Evolutionary conservation across 2,329 filamentous ascomycete genomes (phyloP).

Genomic region (Colletotrichum trifolii): DNA sequence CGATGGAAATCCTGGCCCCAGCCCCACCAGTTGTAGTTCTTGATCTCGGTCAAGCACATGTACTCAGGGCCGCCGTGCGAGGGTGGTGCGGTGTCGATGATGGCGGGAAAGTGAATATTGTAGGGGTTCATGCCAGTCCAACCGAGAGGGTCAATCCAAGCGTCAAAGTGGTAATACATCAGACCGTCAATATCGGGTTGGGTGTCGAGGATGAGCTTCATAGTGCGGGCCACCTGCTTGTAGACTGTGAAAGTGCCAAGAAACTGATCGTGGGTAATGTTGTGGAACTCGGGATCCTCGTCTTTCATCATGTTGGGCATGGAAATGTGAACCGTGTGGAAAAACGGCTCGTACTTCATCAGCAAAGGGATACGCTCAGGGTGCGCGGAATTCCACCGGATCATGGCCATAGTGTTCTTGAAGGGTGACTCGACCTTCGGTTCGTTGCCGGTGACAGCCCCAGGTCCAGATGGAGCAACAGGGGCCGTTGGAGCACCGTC

Average conservation of each 20-base stretch:
- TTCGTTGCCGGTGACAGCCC: conserved; percentile 30
- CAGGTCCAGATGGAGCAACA: conserved; percentile 2
- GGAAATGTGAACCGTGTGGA: conserved; percentile 44
- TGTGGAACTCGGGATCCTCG: conserved; percentile 37
- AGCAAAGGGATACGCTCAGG: conserved; percentile 43
- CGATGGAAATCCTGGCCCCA: conserved; percentile 38
- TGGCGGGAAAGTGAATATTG: conserved; percentile 44
- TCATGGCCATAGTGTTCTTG: conserved; percentile 43
- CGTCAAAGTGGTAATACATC: conserved; percentile 48
- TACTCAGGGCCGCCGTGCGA: conserved; percentile 38
- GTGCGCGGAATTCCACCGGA: conserved; percentile 43
- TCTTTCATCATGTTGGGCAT: conserved; percentile 40
- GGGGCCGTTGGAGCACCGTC: conserved; percentile 3
- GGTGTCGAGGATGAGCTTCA: conserved; percentile 45
- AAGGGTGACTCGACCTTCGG: conserved; percentile 41
- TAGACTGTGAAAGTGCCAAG: conserved; percentile 39
- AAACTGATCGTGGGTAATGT: conserved; percentile 44
- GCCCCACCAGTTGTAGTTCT: conserved; percentile 40
- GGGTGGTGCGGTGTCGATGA: conserved; percentile 34
- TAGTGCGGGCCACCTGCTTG: conserved; percentile 43
- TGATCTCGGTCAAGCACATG: conserved; percentile 39
- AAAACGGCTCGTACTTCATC: conserved; percentile 45
- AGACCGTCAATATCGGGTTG: conserved; percentile 44
- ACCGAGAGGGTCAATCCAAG: conserved; percentile 46
- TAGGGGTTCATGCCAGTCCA: conserved; percentile 42